Percentiles rank a stretch among this genome's conserved stretches.
Conservation (phyloP, 2,329 filamentous ascomycete species). For the Aureobasidium sp. region DNA sequence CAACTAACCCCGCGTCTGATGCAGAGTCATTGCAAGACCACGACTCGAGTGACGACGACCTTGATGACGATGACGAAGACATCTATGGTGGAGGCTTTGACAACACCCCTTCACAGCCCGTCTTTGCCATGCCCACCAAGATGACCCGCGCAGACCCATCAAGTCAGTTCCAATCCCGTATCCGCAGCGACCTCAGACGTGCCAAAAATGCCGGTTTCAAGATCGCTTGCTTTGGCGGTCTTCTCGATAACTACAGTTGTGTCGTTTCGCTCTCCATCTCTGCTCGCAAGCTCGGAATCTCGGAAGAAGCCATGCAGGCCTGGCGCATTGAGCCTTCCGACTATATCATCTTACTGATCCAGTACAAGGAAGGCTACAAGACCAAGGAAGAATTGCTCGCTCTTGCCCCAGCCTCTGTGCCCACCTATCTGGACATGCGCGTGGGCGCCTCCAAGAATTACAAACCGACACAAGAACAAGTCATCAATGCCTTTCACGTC, state of each 20-base stretch:
- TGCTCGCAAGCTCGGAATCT: conserved; percentile 63
- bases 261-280: conserved; percentile 63
- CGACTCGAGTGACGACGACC: conserved; percentile 26
- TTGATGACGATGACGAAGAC: conserved; percentile 32
- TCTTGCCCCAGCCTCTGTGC: conserved; percentile 30
- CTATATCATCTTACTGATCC: conserved; percentile 68
- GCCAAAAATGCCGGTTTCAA: conserved; percentile 62
- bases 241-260: conserved; percentile 41
- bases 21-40: conserved; percentile 20
- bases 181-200: conserved; percentile 49
- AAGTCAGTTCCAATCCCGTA: conserved; percentile 21
- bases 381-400: conserved; percentile 48
- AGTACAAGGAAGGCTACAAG: conserved; percentile 56
- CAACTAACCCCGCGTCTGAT: conserved; percentile 31
- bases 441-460: conserved; percentile 65
- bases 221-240: conserved; percentile 54
- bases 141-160: not conserved
- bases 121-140: not conserved
- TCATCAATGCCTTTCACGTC: conserved; percentile 45
- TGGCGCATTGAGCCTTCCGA: conserved; percentile 64
- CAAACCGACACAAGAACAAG: conserved; percentile 58
- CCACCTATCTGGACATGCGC: conserved; percentile 49
- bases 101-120: not conserved
- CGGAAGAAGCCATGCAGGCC: conserved; percentile 65
- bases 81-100: conserved; percentile 28